These are phyloP conservation scores for Dacryopinax primogenitus DNA, from an alignment of 768 basidiomycete species.

Conservation along the genomic window DNA sequence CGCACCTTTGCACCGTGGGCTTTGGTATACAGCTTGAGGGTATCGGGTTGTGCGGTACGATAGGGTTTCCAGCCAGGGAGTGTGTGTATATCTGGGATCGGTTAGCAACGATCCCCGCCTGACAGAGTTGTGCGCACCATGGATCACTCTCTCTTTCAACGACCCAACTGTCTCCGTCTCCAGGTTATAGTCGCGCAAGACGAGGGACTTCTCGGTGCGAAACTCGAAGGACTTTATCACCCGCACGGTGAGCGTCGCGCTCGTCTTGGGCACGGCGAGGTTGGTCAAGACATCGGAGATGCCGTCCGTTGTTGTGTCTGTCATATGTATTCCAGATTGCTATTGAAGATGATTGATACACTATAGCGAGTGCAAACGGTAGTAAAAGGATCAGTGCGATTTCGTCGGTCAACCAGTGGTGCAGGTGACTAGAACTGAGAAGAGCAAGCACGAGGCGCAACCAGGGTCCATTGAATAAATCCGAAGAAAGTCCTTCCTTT, in stretches of 20 bases:
- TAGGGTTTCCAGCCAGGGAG: constrained; percentile 84
- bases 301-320: constrained; percentile 13
- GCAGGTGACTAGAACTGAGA: too few relatives aligned
- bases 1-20: constrained; percentile 88
- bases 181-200: constrained; percentile 71
- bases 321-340: neutral
- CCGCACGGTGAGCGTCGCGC: constrained; percentile 78
- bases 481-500: neutral
- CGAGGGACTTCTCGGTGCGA: constrained; percentile 76
- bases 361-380: neutral
- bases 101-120: too few relatives aligned
- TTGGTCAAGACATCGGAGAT: constrained; percentile 38
- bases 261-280: constrained; percentile 49
- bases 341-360: neutral
- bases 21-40: constrained; percentile 83
- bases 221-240: constrained; percentile 92
- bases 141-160: constrained; percentile 56
- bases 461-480: neutral
- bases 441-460: neutral
- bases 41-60: constrained; percentile 60
- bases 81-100: constrained; percentile 49
- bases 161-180: constrained; percentile 61
- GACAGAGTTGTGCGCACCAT: constrained; percentile 46
- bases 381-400: too few relatives aligned
- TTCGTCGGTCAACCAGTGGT: too few relatives aligned